A percentile compares a stretch with the other conserved stretches of the same genome.
phyloP scores from a whole-genome alignment of 2,329 filamentous ascomycete species.

The Claviceps digitariae region DNA sequence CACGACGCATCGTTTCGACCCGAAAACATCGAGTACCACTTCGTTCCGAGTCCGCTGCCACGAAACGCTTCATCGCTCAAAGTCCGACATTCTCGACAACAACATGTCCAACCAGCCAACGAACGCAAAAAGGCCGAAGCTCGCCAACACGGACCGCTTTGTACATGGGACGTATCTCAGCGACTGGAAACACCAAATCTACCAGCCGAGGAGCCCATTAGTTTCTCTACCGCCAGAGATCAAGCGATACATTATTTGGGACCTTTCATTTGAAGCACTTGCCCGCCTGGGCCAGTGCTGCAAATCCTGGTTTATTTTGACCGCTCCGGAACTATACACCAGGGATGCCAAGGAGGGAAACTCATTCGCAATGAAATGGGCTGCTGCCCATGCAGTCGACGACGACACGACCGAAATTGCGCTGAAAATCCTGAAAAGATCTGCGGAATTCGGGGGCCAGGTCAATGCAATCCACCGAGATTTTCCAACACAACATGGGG shows the following conservation, averaged over 20 bases:
- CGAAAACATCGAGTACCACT: not conserved
- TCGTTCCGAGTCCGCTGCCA: not conserved
- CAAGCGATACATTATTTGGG: not conserved
- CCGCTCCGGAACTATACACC: not conserved
- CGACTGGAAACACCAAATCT: not conserved
- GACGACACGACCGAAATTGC: not conserved
- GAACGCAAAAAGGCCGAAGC: not conserved
- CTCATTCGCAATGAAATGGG: conserved; percentile 3
- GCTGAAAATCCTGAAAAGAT: not conserved
- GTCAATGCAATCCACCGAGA: not conserved
- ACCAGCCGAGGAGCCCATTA: not conserved
- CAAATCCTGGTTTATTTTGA: not conserved
- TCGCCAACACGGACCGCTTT: conserved; percentile 25
- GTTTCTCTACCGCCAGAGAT: not conserved
- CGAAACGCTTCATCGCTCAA: not conserved
- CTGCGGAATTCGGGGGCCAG: not conserved
- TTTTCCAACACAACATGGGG: not conserved
- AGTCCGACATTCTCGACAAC: not conserved
- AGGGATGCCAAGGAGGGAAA: not conserved
- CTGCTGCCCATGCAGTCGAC: not conserved
- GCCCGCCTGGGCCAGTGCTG: not conserved
- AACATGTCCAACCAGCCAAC: not conserved
- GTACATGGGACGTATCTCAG: not conserved
- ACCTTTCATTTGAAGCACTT: not conserved
- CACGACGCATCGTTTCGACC: not conserved